Conservation (phyloP, 176 grass and related monocot species). For the Triticum monococcum region DNA sequence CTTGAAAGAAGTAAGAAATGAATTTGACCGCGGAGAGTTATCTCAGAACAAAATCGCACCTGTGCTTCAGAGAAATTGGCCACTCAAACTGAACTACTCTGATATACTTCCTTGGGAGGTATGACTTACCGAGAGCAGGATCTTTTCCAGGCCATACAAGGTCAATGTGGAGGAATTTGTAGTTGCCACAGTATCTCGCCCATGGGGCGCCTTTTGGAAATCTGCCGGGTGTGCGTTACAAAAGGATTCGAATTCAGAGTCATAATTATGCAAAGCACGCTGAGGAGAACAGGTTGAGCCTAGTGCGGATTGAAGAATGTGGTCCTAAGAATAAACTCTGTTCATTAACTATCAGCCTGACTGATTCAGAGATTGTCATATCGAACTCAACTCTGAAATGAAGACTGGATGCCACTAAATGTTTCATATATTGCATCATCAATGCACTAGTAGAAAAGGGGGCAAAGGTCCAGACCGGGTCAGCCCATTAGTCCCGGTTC, state of each 20-base stretch:
- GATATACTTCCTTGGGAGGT: not conserved
- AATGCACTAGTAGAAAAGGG: too few species aligned
- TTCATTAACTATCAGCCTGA: too few species aligned
- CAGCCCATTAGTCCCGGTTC: too few species aligned
- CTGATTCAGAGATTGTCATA: too few species aligned
- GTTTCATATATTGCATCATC: too few species aligned
- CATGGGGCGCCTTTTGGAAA: slow-evolving; percentile 84
- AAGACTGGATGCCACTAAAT: too few species aligned
- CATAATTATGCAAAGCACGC: not conserved
- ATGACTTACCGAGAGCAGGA: slow-evolving; percentile 41
- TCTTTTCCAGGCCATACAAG: slow-evolving; percentile 86
- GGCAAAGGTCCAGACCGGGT: too few species aligned
- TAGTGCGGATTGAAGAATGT: not conserved
- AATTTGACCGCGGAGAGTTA: not conserved
- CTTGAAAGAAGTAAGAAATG: slow-evolving; percentile 52
- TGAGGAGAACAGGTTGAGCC: not conserved
- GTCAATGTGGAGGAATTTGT: slow-evolving; percentile 67
- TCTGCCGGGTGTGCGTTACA: slow-evolving; percentile 6
- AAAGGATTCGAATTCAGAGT: not conserved
- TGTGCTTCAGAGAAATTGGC: not conserved
- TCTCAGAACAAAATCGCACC: not conserved
- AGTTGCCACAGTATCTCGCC: slow-evolving; percentile 71
- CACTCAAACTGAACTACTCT: not conserved
- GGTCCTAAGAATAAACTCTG: not conserved
- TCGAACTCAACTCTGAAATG: too few species aligned